A percentile compares a stretch with the other conserved stretches of the same genome.
Evolutionary conservation across 768 basidiomycete species (phyloP).

Genomic region (Mycena maculata): DNA sequence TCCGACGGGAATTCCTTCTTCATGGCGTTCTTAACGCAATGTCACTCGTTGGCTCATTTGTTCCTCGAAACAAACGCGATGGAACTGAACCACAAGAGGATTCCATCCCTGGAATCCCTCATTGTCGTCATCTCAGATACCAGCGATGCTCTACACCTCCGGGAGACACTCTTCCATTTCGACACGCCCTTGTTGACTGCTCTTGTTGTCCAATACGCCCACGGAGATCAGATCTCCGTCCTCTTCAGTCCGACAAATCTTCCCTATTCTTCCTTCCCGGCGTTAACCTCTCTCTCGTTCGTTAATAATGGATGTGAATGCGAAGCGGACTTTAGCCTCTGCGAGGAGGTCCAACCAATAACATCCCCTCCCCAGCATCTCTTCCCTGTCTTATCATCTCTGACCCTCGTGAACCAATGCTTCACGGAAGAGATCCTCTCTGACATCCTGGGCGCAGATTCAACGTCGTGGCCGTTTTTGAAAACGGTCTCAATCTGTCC

Average conservation of each 20-base stretch:
- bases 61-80: neutral
- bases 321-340: neutral
- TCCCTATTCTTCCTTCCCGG: neutral
- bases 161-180: neutral
- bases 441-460: neutral
- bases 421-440: neutral
- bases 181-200: neutral
- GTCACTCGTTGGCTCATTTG: neutral
- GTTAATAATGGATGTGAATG: neutral
- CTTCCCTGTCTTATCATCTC: conserved; percentile 10
- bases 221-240: neutral
- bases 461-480: neutral
- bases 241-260: neutral
- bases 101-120: conserved; percentile 3
- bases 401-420: conserved; percentile 9
- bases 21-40: neutral
- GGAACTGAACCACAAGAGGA: neutral
- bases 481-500: neutral
- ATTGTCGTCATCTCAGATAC: neutral
- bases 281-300: conserved; percentile 7
- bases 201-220: neutral
- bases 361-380: neutral
- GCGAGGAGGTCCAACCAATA: neutral
- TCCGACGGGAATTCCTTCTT: neutral
- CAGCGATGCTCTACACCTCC: neutral